A percentile compares a stretch with the other conserved stretches of the same genome.
Evolutionary conservation across 1,284 basidiomycete genomes (phyloP).

Genomic region (Melanopsichium pennsylvanicum): DNA sequence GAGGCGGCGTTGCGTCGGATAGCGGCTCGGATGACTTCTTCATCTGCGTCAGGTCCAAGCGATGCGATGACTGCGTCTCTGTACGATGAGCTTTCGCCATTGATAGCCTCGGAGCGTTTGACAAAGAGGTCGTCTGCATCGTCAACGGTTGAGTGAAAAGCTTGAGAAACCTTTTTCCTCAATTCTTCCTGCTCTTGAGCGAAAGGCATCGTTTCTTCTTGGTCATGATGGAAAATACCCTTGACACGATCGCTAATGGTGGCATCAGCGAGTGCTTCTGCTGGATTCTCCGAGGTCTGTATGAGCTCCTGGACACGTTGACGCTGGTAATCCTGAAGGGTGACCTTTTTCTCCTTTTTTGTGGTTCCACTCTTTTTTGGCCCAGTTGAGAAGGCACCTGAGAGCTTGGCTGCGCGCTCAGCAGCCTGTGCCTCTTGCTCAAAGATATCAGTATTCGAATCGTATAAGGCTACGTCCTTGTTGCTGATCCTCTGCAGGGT

Average conservation of each 20-base stretch:
- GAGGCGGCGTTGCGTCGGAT: conserved; percentile 29
- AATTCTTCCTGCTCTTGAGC: conserved; percentile 80
- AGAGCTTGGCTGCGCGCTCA: conserved; percentile 17
- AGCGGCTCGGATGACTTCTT: conserved; percentile 48
- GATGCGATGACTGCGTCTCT: conserved; percentile 79
- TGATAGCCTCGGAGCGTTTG: conserved; percentile 78
- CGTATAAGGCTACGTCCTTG: conserved; percentile 85
- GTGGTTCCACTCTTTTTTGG: conserved; percentile 20
- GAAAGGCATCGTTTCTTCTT: conserved; percentile 73
- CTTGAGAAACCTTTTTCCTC: conserved; percentile 82
- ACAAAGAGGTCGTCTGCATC: conserved; percentile 71
- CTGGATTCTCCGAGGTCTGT: conserved; percentile 54
- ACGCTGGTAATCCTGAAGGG: conserved; percentile 63
- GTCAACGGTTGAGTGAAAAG: conserved; percentile 72
- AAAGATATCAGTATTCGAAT: conserved; percentile 68
- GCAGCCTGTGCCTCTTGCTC: conserved; percentile 46
- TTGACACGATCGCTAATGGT: conserved; percentile 37
- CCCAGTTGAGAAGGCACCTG: conserved; percentile 4
- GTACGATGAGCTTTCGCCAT: conserved; percentile 80
- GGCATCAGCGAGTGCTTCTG: conserved; percentile 60
- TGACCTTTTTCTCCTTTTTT: conserved; percentile 55
- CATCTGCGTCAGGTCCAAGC: conserved; percentile 77
- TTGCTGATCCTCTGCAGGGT: conserved; percentile 86
- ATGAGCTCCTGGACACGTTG: conserved; percentile 60
- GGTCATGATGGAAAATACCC: conserved; percentile 69